A percentile compares a stretch with the other conserved stretches of the same genome.
These are phyloP conservation scores for Ettlia oleoabundans DNA, from an alignment of 139 green algal species.

Conservation along the genomic window DNA sequence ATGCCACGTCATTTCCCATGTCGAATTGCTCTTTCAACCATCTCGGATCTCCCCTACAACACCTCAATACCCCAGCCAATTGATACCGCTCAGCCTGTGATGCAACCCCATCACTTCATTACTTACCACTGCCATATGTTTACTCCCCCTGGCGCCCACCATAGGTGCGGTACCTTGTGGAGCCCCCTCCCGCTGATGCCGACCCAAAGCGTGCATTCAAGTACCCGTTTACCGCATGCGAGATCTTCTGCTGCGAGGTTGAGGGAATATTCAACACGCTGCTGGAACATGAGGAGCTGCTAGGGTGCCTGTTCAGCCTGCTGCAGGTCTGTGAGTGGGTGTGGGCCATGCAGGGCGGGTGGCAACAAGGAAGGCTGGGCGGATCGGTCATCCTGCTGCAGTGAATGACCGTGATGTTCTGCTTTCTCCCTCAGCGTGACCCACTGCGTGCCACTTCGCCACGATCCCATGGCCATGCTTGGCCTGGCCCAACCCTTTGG, in stretches of 20 bases:
- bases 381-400: too few relatives aligned
- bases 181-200: slow-evolving; percentile 29
- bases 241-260: slow-evolving; percentile 98
- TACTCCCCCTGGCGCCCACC: not conserved
- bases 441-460: not conserved
- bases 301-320: slow-evolving; percentile 85
- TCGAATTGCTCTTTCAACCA: too few relatives aligned
- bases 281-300: slow-evolving; percentile 76
- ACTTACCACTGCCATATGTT: not conserved
- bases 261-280: slow-evolving; percentile 93
- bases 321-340: slow-evolving; percentile 52
- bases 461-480: not conserved
- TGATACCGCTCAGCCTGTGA: not conserved
- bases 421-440: too few relatives aligned
- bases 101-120: not conserved
- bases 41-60: too few relatives aligned
- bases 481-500: not conserved
- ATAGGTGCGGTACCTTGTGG: slow-evolving; percentile 68
- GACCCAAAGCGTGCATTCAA: slow-evolving; percentile 85
- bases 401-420: too few relatives aligned
- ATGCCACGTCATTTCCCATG: too few relatives aligned
- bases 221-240: slow-evolving; percentile 96
- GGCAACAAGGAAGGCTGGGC: too few relatives aligned
- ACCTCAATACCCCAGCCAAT: too few relatives aligned
- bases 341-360: too few relatives aligned